These are phyloP conservation scores for Cinchona pubescens DNA, from an alignment of 257 asterid species.

Conservation along the genomic window DNA sequence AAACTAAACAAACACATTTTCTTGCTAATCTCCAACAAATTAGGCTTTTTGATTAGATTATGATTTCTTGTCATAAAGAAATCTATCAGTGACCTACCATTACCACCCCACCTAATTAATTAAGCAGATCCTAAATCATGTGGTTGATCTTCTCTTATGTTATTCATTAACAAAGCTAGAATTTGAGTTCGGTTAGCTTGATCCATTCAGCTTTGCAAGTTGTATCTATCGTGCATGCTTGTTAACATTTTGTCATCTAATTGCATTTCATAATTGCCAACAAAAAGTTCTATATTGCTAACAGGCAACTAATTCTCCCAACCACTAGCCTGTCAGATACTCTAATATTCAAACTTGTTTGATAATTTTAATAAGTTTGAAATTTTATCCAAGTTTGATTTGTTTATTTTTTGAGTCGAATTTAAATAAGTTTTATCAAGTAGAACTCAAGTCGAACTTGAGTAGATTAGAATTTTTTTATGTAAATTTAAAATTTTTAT, in stretches of 20 bases:
- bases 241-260: conserved; percentile 1
- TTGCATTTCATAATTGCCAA: conserved; percentile 3
- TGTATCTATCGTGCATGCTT: not conserved
- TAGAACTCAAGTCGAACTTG: too few species aligned
- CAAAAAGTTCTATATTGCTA: not conserved
- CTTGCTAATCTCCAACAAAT: conserved; percentile 28
- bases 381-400: too few species aligned
- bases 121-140: conserved; percentile 10
- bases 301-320: not conserved
- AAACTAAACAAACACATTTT: conserved; percentile 1
- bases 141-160: conserved; percentile 8
- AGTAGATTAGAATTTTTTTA: too few species aligned
- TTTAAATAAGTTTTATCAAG: too few species aligned
- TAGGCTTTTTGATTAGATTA: conserved; percentile 33
- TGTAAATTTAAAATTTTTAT: too few species aligned
- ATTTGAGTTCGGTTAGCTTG: not conserved
- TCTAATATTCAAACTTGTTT: too few species aligned
- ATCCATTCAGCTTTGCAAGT: not conserved
- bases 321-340: too few species aligned
- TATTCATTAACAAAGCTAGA: conserved; percentile 13
- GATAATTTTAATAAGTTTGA: too few species aligned
- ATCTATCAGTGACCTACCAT: conserved; percentile 13
- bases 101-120: not conserved
- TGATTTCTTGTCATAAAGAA: conserved; percentile 5
- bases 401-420: too few species aligned